Evolutionary conservation across 148 eudicot species (phyloP).

Genomic region (Dysphania ambrosioides): DNA sequence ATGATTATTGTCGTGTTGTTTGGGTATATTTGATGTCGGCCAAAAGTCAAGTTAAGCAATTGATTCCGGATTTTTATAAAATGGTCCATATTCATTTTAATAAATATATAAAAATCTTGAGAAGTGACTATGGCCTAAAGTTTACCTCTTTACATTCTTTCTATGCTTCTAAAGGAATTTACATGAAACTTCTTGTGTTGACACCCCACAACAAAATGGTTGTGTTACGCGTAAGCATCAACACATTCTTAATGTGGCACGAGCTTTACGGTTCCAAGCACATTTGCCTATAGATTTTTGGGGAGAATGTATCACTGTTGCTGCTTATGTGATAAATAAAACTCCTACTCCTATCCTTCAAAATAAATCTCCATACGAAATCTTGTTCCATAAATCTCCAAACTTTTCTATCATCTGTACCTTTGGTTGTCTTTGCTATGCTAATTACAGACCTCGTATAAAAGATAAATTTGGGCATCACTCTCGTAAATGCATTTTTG

Average conservation of each 20-base stretch:
- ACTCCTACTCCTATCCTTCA: not conserved
- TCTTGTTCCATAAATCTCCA: not conserved
- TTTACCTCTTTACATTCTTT: not conserved
- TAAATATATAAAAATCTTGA: not conserved
- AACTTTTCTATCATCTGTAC: not conserved
- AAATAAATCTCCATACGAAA: not conserved
- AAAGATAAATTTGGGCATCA: not conserved
- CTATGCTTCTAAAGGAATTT: not conserved
- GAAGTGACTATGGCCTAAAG: slow-evolving; percentile 1
- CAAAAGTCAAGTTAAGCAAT: not conserved
- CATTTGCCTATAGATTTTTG: not conserved
- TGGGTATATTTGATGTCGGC: not conserved
- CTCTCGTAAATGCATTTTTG: slow-evolving; percentile 1
- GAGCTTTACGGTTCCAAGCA: not conserved
- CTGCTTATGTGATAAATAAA: not conserved
- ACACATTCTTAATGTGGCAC: not conserved
- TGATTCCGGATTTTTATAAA: not conserved
- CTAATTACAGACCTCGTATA: not conserved
- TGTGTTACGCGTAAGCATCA: too few relatives aligned
- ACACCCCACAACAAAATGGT: too few relatives aligned
- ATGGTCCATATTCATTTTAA: slow-evolving; percentile 3
- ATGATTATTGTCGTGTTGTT: not conserved
- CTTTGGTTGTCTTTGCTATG: slow-evolving; percentile 4
- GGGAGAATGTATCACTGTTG: not conserved
- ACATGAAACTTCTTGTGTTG: too few relatives aligned